phyloP scores from a whole-genome alignment of 202 grass and related monocot genomes.

The Setaria italica region DNA sequence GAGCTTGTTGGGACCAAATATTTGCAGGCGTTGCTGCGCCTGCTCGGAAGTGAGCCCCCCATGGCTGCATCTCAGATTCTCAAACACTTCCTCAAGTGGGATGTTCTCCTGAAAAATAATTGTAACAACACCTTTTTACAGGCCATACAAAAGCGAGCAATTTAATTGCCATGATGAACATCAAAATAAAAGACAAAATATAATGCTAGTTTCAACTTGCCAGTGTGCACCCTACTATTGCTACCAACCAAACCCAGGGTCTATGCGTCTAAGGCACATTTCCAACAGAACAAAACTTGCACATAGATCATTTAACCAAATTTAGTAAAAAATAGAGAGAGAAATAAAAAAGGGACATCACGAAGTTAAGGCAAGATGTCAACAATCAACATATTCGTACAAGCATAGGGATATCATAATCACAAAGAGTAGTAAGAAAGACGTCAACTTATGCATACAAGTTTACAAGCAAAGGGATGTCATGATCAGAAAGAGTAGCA shows the following conservation, averaged over 20 bases:
- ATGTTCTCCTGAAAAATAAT: slow-evolving; percentile 77
- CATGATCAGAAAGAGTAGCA: slow-evolving; percentile 10
- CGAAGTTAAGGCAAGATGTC: background rate
- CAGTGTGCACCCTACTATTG: background rate
- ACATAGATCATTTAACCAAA: background rate
- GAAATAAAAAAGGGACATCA: background rate
- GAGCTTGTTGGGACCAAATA: slow-evolving; percentile 96
- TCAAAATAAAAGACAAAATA: background rate
- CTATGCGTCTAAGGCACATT: background rate
- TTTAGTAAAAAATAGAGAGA: background rate
- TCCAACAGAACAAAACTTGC: background rate
- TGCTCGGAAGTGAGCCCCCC: slow-evolving; percentile 65
- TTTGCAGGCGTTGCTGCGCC: slow-evolving; percentile 71
- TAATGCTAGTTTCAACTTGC: slow-evolving; percentile 9
- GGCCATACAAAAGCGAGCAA: background rate
- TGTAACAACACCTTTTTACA: background rate
- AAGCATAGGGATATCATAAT: background rate
- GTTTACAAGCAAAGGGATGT: background rate
- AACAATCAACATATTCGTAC: slow-evolving; percentile 13
- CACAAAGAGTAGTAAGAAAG: slow-evolving; percentile 14
- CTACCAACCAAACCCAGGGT: slow-evolving; percentile 18
- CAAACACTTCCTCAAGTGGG: slow-evolving; percentile 89
- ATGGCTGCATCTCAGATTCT: slow-evolving; percentile 78
- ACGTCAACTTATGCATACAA: background rate
- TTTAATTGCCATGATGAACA: background rate